Conservation (phyloP, 768 basidiomycete species). For the Grammothele lineata region DNA sequence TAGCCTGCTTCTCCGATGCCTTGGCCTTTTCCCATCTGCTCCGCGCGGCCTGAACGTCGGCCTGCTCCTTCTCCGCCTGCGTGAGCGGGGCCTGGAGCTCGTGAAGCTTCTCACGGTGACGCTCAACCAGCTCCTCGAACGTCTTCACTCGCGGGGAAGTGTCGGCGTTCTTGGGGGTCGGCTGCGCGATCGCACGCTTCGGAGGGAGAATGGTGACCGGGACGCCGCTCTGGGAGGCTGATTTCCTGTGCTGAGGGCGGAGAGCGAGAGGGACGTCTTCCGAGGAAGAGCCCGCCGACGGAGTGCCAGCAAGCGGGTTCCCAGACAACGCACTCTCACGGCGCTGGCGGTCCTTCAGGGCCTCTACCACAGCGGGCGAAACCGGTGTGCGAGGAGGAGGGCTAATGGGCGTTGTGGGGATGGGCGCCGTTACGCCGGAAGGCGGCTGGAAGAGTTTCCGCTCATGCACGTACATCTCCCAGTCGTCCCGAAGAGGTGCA, state of each 20-base stretch:
- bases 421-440: constrained; percentile 74
- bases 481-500: constrained; percentile 70
- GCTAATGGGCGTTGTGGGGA: constrained; percentile 49
- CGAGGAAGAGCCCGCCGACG: constrained; percentile 17
- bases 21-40: constrained; percentile 81
- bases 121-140: constrained; percentile 82
- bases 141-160: constrained; percentile 53
- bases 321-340: constrained; percentile 63
- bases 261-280: constrained; percentile 42
- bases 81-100: constrained; percentile 82
- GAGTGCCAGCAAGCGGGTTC: background rate
- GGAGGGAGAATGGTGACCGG: constrained; percentile 44
- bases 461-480: constrained; percentile 84
- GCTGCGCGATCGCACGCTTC: constrained; percentile 30
- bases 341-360: constrained; percentile 63
- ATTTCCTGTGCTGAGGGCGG: constrained; percentile 21
- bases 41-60: constrained; percentile 69
- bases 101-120: constrained; percentile 81
- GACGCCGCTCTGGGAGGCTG: constrained; percentile 27
- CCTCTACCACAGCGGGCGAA: constrained; percentile 71
- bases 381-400: constrained; percentile 47
- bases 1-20: constrained; percentile 68
- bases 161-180: constrained; percentile 39
- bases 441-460: constrained; percentile 84
- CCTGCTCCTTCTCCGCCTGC: constrained; percentile 73